Evolutionary conservation across 2,329 filamentous ascomycete genomes (phyloP), one percentile per base, ranked within the genome.

Genomic region (Epicoccum sorghinum): DNA sequence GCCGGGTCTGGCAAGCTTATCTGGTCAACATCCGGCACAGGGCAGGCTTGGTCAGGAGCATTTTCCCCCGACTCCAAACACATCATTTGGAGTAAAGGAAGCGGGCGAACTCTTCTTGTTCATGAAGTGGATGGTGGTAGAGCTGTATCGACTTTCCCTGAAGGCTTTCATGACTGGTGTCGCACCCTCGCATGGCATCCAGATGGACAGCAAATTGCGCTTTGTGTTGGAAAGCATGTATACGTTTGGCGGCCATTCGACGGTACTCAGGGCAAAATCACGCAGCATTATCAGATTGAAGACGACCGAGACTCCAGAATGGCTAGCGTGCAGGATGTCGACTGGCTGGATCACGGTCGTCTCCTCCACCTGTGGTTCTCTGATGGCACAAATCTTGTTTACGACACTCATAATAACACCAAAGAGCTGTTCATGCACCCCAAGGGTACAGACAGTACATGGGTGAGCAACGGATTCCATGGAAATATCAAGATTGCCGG

Each of bases 381-480:
- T 2, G 68, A 71, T 4, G 63, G 68, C 4, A 62, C 62, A 0
- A 61, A 46, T 3, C 41, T 71, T 1, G 49, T 70, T 3, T 72
- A 69, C 47, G 57, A 71, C 24, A 56, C 47, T 1, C 32, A 61
- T 8, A 61, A 43, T 8, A 71, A 71, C 33, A 35, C 57, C 3
- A 71, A 72, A 41, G 67, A 71, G 49, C 35, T 69, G 7, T 69
- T 69, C 32, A 57, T 52, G 41, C 61, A 61, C n/a, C 47, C 61
- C 4, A 51, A 48, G 13, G 63, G 65, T 7, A 36, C 46, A 8
- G 13, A 47, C 3, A 46, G 32, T 25, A 39, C 41, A 2, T 61
- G 50, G 29, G 49, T 61, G 6, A 23, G 35, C 10, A n/a, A 45
- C 7, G 45, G 58, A 1, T 59, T 70, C 23, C 62, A 67, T 45